Conservation (phyloP, 2,329 filamentous ascomycete genomes). For the Sordariomycetes sp. region DNA sequence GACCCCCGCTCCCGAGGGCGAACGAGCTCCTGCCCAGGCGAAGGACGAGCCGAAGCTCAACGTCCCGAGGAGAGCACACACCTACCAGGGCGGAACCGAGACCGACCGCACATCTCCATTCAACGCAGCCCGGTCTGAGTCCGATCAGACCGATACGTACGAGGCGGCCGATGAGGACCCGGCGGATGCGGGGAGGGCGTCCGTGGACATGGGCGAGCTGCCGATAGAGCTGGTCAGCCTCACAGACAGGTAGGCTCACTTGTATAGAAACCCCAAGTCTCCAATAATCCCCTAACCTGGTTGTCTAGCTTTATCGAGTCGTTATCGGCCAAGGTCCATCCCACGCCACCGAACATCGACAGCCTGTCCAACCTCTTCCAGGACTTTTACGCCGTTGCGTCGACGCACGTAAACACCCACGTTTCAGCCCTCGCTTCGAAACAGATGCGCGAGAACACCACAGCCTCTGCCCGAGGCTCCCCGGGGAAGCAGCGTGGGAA, state of each 20-base stretch:
- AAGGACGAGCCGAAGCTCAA: not conserved
- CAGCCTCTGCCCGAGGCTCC: slow-evolving; percentile 39
- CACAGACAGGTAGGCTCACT: slow-evolving; percentile 60
- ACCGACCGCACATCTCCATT: not conserved
- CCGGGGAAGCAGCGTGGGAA: slow-evolving; percentile 46
- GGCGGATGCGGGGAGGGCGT: slow-evolving; percentile 35
- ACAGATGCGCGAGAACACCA: slow-evolving; percentile 57
- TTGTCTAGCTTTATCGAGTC: slow-evolving; percentile 73
- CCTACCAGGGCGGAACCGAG: not conserved
- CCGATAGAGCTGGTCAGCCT: slow-evolving; percentile 89
- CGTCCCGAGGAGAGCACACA: not conserved
- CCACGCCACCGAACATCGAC: slow-evolving; percentile 73
- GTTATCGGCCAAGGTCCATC: slow-evolving; percentile 75
- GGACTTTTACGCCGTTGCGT: slow-evolving; percentile 79
- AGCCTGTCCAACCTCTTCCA: slow-evolving; percentile 81
- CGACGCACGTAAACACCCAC: slow-evolving; percentile 76
- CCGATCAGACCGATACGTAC: not conserved
- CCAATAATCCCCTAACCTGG: slow-evolving; percentile 11
- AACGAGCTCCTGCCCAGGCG: not conserved
- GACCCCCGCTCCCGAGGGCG: not conserved
- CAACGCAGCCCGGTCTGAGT: not conserved
- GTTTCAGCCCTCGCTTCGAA: slow-evolving; percentile 68
- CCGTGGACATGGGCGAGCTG: slow-evolving; percentile 74
- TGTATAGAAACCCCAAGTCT: not conserved
- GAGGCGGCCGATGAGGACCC: slow-evolving; percentile 28